Base-by-base conservation (phyloP, 2,329 filamentous ascomycete species). In the Microascus cirrosus region DNA sequence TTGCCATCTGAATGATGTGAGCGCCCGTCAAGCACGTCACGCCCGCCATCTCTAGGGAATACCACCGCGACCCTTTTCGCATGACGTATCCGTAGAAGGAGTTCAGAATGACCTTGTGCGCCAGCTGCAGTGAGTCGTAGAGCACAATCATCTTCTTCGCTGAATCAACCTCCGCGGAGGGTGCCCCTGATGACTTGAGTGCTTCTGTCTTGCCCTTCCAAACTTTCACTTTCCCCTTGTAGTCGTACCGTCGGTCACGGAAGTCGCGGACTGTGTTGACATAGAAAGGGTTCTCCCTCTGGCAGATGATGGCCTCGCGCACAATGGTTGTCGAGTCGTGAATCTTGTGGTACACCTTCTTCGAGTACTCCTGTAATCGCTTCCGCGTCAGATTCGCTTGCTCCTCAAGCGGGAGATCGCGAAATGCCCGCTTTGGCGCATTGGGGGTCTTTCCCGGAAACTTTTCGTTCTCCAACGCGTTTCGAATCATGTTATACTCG, bases 11-110 rank as follows among this genome's bases (percentile, higher is more conserved):
- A 69, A 99, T 99, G 68, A 99, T 99, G 50, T 86, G 89, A 35
- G 94, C 94, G 61, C 94, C 94, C 1, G 94, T 99, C 70, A 99
- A 76, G 74, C 94, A 99, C 50, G 94, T 99, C 4, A 99, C 94
- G 65, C 94, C 94, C 18, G 95, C 94, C 94, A 99, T 99, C 70
- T 99, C 94, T 82, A 99, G 86, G 20, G 94, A 99, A 69, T 99
- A 99, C 94, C 94, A 99, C 58, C 94, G 85, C 42, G 94, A 99
- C 36, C 94, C 94, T 70, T 99, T 99, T 75, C 94, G 82, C 94
- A 99, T 99, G 70, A 97, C 94, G 69, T 99, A 99, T 62, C 94
- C 94, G 65, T 99, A 99, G 76, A 99, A 99, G 58, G 91, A 96
- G 76, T 99, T 99, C 58, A 99, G 71, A 79, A 99, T 99, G 74